Evolutionary conservation across 2,329 filamentous ascomycete species (phyloP), one percentile per base, ranked within the genome.

Genomic region (Niveomyces coronatus): DNA sequence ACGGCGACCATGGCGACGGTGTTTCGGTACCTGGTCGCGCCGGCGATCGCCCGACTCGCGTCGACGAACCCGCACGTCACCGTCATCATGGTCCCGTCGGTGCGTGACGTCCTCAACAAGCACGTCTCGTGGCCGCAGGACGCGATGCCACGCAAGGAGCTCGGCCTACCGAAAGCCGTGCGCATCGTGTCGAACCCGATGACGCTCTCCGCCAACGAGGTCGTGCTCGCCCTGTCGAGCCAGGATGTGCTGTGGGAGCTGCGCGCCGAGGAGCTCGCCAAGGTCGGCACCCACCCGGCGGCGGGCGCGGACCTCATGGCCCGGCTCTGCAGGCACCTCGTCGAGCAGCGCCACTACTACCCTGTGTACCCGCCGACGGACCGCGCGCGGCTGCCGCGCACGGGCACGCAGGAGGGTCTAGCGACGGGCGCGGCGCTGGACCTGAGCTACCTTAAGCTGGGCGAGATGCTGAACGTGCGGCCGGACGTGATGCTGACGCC

Each of bases 261-360:
- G 37, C 72, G 80, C n/a, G 67, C 72, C 18, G 81, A 89, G 50
- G 86, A 94, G 57, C 55, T 76, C 7, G 45, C 47, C 42, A 47
- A 43, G 39, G 50, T 49, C 13, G 18, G 31, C 23, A 26, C 13
- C 9, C 7, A 7, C 22, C 22, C 15, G 15, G 20, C 16, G 13
- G 40, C 41, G 2, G 49, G 49, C n/a, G 39, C 35, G 4, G 77
- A 84, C 47, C 50, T 84, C 18, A 67, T 89, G 51, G 76, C 79
- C 13, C 66, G 89, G n/a, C 61, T 88, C 32, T 76, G 82, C 5
- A 72, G 78, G 15, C 81, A 91, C 48, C 59, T 98, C 14, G 75
- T 98, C 41, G 83, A 94, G 60, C 91, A 96, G 62, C 70, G 88
- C 6, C 87, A 91, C 53, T 96, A 88, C 59, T 86, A 86, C 51